Evolutionary conservation across 208 protist species (phyloP), one percentile per base, ranked within the genome.

Genomic region (Trypanosoma brucei): DNA sequence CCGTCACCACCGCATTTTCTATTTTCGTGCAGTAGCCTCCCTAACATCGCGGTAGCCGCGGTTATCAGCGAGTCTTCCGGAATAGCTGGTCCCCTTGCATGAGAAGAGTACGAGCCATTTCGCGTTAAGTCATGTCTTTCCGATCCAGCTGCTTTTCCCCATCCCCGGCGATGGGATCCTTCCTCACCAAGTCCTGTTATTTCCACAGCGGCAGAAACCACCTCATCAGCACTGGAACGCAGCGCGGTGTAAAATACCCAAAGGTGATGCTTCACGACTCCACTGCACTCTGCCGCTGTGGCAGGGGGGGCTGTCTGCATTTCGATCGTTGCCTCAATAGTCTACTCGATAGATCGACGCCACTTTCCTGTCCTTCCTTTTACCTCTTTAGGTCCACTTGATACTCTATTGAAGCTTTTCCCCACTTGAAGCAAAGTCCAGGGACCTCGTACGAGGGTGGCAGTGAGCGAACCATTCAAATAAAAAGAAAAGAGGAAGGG

Each of bases 171-270:
- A 53, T 59, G 9, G 3, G 7, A 33, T 8, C 44, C 52, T 44
- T 62, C 68, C 6, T 49, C 60, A 33, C 35, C 35, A 59, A 64
- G 49, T 51, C 65, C n/a, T 2, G 67, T 34, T 1, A 67, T 1
- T 3, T 56, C 42, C 8, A 49, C 56, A 14, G 58, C 39, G 11
- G n/a, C 38, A 22, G 39, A 14, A 8, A 78, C 3, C 38, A 78
- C 57, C 22, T 13, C 49, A 9, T 34, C 13, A 5, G 72, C 59
- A 33, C 55, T 55, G 2, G 39, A 35, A 40, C 50, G 37, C 4
- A 78, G 56, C 3, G 53, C n/a, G 9, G 62, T 48, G 30, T 68
- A 65, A 51, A 71, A 68, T 11, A 46, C 37, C 40, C 13, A 37
- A 50, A 70, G 45, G 39, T 55, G 53, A 33, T 14, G 1, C n/a